Evolutionary conservation across 2,329 filamentous ascomycete genomes (phyloP).

Genomic region (Ceratocystis destructans): DNA sequence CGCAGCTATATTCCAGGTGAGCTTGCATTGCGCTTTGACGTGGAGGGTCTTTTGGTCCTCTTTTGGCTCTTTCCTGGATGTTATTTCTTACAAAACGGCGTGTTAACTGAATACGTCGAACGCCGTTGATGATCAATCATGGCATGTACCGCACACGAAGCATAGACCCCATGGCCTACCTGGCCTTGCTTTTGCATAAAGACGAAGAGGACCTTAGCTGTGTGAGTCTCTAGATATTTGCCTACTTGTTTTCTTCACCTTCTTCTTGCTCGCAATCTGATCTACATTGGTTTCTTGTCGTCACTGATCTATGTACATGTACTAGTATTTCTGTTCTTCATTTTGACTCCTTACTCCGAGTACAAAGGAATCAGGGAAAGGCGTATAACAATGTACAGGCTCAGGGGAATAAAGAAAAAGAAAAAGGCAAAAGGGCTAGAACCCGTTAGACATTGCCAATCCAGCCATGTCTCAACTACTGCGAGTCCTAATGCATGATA

Average conservation of each 20-base stretch:
- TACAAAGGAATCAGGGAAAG: not conserved
- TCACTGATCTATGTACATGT: not conserved
- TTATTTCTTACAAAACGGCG: not conserved
- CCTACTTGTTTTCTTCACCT: not conserved
- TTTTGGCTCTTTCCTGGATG: not conserved
- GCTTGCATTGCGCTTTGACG: not conserved
- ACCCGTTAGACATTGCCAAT: not conserved
- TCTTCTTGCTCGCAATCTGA: not conserved
- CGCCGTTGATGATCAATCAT: not conserved
- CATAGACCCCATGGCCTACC: not conserved
- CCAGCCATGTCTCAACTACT: slow-evolving; percentile 3
- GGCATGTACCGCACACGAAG: not conserved
- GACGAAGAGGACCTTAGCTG: not conserved
- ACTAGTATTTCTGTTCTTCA: not conserved
- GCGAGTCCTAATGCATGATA: not conserved
- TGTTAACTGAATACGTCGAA: not conserved
- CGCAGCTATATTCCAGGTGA: not conserved
- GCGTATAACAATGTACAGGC: too few relatives aligned
- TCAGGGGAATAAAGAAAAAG: not conserved
- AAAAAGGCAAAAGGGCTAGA: not conserved
- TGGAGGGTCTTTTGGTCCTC: not conserved
- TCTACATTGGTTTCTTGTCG: not conserved
- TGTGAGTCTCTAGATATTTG: not conserved
- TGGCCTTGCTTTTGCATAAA: not conserved
- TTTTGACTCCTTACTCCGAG: not conserved